Base-by-base conservation (phyloP, 2,329 filamentous ascomycete genomes). In the Xylariaceae sp. region DNA sequence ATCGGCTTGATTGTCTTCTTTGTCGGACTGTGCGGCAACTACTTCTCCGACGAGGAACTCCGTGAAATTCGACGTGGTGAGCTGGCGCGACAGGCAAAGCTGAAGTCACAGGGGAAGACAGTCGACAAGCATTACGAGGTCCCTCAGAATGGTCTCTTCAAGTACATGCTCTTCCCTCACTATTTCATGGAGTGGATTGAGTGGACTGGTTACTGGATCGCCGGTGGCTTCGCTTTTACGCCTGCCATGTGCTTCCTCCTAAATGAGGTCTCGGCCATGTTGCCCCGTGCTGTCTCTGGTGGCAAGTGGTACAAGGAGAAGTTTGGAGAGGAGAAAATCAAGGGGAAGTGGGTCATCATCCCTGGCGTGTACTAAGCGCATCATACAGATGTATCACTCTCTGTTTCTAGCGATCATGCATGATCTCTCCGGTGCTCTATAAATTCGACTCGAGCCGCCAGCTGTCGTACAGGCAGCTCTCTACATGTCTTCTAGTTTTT, bases 121-220 rank as follows among this genome's bases (percentile, higher is more conserved):
- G 83, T 88, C 53, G 80, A 87, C 41, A 95, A 94, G 71, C 81
- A 95, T 53, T 97, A 97, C 67, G 83, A 88, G 71, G 81, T 99
- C 45, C 94, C 94, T 0, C 75, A 89, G 63, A 86, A 86, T 44
- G 90, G 91, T 1, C 71, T 96, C 44, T 99, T 97, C 71, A 76
- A 79, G 57, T 86, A 84, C 62, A 81, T 96, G 64, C 77, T 97
- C 51, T 96, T 86, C 68, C 90, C 94, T 58, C 94, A 99, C 68
- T 99, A 96, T 68, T 76, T 95, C n/a, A 87, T 86, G 65, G 94
- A 99, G 72, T 99, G 94, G 94, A 67, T 96, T 46, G 94, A 99
- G 75, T 99, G 94, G 94, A 68, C 80, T 3, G 94, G 94, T 0
- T 99, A 90, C 68, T 90, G 86, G 75, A 80, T 96, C 67, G 80